These are phyloP conservation scores for Russula vinacea DNA, from an alignment of 768 basidiomycete species.

Conservation along the genomic window DNA sequence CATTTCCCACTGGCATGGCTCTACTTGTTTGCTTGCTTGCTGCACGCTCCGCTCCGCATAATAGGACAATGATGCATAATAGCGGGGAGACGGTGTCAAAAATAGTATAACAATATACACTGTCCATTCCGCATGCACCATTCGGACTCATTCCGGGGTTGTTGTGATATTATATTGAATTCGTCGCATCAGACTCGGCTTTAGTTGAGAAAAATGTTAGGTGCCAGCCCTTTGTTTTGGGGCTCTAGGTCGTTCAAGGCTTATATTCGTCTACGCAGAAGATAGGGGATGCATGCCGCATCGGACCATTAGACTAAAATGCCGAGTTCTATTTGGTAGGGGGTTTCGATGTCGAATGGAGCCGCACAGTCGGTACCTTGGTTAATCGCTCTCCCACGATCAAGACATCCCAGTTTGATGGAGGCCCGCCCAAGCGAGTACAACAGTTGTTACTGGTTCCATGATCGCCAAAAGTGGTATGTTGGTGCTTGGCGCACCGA, in stretches of 20 bases:
- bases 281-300: constrained; percentile 6
- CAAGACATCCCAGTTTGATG: neutral
- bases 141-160: too few relatives aligned
- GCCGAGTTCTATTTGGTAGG: neutral
- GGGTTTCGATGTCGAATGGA: constrained; percentile 10
- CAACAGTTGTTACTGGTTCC: neutral
- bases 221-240: neutral
- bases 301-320: neutral
- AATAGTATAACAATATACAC: too few relatives aligned
- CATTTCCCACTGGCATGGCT: too few relatives aligned
- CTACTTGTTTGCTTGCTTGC: too few relatives aligned
- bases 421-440: too few relatives aligned
- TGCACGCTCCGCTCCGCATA: too few relatives aligned
- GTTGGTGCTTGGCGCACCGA: neutral
- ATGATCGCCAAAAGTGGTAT: neutral
- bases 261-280: neutral
- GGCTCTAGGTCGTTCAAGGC: neutral
- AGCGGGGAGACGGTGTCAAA: too few relatives aligned
- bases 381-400: neutral
- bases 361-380: constrained; percentile 11
- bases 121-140: too few relatives aligned
- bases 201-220: neutral
- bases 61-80: too few relatives aligned
- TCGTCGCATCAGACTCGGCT: neutral
- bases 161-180: neutral